These are phyloP conservation scores for Penicillium griseofulvum DNA, from an alignment of 2,329 filamentous ascomycete species.

Conservation along the genomic window DNA sequence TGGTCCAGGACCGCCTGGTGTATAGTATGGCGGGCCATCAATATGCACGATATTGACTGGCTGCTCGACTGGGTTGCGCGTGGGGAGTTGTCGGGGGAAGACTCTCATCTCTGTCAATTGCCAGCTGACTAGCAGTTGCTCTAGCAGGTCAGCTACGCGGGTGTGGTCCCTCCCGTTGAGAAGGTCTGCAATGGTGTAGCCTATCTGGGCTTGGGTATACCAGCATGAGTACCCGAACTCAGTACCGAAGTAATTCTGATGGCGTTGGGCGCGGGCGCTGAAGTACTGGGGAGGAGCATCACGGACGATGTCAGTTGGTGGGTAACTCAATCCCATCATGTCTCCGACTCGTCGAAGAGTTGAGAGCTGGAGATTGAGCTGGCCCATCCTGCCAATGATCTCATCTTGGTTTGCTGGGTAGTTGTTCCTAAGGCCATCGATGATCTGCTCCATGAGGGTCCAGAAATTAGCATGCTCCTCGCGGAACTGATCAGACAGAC, in stretches of 20 bases:
- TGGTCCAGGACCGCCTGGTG: background rate
- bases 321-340: background rate
- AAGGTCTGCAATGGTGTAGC: background rate
- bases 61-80: background rate
- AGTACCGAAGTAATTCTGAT: slow-evolving; percentile 2
- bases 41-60: background rate
- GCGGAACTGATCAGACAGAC: background rate
- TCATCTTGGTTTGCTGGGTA: background rate
- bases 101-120: background rate
- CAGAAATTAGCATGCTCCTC: background rate
- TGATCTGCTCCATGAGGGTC: background rate
- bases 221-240: slow-evolving; percentile 3
- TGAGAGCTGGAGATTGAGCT: background rate
- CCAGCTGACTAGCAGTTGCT: background rate
- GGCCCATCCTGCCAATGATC: background rate
- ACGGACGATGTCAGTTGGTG: background rate
- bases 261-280: background rate
- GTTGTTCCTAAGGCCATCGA: background rate
- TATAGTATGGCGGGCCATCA: background rate
- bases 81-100: background rate
- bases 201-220: slow-evolving; percentile 1
- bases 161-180: background rate
- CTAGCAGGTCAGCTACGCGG: background rate
- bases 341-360: background rate
- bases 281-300: background rate